Conservation (phyloP, 768 basidiomycete species). For the Infundibulicybe gibba region DNA sequence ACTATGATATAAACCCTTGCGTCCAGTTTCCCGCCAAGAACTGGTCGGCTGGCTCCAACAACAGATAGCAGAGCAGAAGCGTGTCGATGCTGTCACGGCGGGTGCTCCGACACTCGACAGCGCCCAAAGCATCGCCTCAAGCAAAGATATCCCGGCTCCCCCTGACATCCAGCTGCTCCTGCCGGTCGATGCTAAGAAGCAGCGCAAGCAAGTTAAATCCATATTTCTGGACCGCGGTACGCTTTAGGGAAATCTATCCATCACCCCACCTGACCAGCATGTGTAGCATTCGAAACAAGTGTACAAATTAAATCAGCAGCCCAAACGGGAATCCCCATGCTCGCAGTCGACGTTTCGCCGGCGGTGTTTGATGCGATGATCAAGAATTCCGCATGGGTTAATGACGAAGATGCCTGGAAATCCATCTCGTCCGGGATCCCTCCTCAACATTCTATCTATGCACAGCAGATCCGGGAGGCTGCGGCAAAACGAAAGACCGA, state of each 20-base stretch:
- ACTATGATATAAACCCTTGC: slow-evolving; percentile 4
- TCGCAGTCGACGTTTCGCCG: slow-evolving; percentile 69
- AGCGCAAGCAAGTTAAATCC: slow-evolving; percentile 67
- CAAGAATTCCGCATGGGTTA: slow-evolving; percentile 57
- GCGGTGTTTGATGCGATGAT: slow-evolving; percentile 61
- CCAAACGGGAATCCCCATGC: slow-evolving; percentile 56
- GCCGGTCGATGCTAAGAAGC: slow-evolving; percentile 69
- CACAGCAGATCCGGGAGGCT: slow-evolving; percentile 64
- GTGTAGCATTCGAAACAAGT: slow-evolving; percentile 62
- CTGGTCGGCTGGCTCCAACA: slow-evolving; percentile 73
- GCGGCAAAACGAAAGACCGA: slow-evolving; percentile 59
- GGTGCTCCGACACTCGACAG: slow-evolving; percentile 46
- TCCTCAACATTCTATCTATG: slow-evolving; percentile 55
- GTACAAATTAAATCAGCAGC: slow-evolving; percentile 55
- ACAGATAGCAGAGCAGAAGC: slow-evolving; percentile 77
- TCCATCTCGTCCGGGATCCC: slow-evolving; percentile 52
- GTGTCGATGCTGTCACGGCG: slow-evolving; percentile 62
- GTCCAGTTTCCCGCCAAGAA: slow-evolving; percentile 52
- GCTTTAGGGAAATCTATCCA: slow-evolving; percentile 5
- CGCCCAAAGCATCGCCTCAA: slow-evolving; percentile 24
- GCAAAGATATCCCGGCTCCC: slow-evolving; percentile 31
- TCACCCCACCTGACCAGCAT: not conserved
- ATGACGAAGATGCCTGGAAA: slow-evolving; percentile 77
- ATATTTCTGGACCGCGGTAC: slow-evolving; percentile 67
- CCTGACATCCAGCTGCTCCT: slow-evolving; percentile 63